Percentiles rank a stretch among this genome's conserved stretches.
phyloP scores from a whole-genome alignment of 495 filamentous ascomycete genomes.

The Penicillium fimorum region DNA sequence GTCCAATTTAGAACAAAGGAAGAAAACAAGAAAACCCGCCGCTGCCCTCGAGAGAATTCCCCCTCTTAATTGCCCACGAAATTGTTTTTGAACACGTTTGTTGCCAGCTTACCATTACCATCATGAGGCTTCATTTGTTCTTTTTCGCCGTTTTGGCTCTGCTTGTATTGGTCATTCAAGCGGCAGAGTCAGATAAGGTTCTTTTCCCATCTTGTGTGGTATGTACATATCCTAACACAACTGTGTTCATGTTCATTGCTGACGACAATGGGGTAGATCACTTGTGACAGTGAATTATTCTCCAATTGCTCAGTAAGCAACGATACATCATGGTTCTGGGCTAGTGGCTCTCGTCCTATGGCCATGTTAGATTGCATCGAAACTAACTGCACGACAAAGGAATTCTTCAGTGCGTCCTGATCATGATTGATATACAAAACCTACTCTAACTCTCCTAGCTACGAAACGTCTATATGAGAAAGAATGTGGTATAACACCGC shows the following conservation, averaged over 20 bases:
- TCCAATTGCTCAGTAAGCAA: slow-evolving; percentile 14
- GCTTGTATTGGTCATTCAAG: slow-evolving; percentile 6
- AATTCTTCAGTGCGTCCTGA: slow-evolving; percentile 22
- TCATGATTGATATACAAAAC: neutral
- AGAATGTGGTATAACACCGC: slow-evolving; percentile 21
- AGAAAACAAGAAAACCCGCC: slow-evolving; percentile 4
- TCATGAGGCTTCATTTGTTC: slow-evolving; percentile 11
- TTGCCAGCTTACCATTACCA: neutral
- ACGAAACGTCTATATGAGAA: slow-evolving; percentile 20
- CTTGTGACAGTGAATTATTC: slow-evolving; percentile 10
- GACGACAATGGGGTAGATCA: slow-evolving; percentile 1
- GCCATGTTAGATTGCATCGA: slow-evolving; percentile 14
- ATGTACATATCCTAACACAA: neutral
- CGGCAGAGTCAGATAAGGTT: neutral
- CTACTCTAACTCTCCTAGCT: slow-evolving; percentile 15
- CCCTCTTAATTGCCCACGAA: neutral
- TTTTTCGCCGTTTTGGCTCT: slow-evolving; percentile 11
- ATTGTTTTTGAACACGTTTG: neutral
- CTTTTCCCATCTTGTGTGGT: slow-evolving; percentile 17
- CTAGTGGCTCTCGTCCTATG: slow-evolving; percentile 6
- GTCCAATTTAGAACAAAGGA: slow-evolving; percentile 4
- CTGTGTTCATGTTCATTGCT: neutral
- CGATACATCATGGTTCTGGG: slow-evolving; percentile 18
- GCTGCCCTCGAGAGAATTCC: neutral
- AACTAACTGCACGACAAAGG: slow-evolving; percentile 18